A percentile compares a stretch with the other conserved stretches of the same genome.
phyloP scores from a whole-genome alignment of 306 rosid genomes.

The Astragalus membranaceus region DNA sequence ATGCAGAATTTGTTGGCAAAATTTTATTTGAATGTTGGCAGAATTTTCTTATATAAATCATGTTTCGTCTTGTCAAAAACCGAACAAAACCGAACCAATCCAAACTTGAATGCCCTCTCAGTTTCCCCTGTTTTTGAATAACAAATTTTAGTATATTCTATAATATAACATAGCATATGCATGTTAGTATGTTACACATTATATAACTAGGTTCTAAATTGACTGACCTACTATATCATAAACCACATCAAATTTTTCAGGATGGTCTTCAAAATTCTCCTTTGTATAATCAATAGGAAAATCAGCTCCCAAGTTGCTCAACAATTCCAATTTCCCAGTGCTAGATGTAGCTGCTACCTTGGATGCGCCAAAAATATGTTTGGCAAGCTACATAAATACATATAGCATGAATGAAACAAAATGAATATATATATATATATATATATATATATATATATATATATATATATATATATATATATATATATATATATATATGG shows the following conservation, averaged over 20 bases:
- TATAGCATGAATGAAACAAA: too few relatives aligned
- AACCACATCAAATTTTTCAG: conserved; percentile 6
- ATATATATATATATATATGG: too few relatives aligned
- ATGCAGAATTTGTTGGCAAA: too few relatives aligned
- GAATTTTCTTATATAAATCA: too few relatives aligned
- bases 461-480: too few relatives aligned
- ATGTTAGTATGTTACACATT: neutral
- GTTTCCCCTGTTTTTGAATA: neutral
- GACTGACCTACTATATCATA: neutral
- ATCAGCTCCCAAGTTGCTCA: neutral
- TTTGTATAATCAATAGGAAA: neutral
- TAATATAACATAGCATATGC: neutral
- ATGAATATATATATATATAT: too few relatives aligned
- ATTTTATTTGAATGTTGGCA: too few relatives aligned
- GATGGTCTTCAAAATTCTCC: neutral
- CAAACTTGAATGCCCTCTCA: conserved; percentile 11
- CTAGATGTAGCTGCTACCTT: conserved; percentile 4
- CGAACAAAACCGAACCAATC: too few relatives aligned
- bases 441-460: too few relatives aligned
- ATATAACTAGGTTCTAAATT: neutral
- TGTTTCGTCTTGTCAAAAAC: too few relatives aligned
- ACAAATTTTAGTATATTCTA: neutral
- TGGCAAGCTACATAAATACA: neutral
- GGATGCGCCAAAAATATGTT: neutral
- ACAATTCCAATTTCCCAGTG: neutral